Evolutionary conservation across 2,329 filamentous ascomycete species (phyloP).

Genomic region (Zymoseptoria passerinii): DNA sequence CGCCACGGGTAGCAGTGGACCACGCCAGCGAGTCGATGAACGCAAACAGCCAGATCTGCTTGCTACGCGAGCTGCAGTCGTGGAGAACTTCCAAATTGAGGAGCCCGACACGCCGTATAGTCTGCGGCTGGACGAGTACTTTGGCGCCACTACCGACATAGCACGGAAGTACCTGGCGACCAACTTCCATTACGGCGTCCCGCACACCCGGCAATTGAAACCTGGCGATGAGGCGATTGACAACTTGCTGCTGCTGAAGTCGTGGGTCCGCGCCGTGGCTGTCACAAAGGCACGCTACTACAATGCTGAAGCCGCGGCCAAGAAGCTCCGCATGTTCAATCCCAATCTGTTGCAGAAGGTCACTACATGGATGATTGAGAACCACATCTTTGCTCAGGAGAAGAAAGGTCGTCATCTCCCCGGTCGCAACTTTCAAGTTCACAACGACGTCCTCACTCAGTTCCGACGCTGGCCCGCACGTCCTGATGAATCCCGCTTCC

Average conservation of each 20-base stretch:
- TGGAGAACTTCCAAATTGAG: constrained; percentile 11
- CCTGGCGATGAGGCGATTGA: constrained; percentile 12
- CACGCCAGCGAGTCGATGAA: constrained; percentile 29
- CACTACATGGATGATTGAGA: constrained; percentile 47
- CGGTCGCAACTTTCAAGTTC: constrained; percentile 56
- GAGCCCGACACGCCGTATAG: constrained; percentile 8
- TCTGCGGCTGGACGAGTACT: constrained; percentile 14
- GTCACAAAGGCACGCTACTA: constrained; percentile 36
- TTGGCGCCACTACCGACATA: constrained; percentile 13
- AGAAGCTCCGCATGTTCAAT: constrained; percentile 32
- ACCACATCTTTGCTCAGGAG: constrained; percentile 51
- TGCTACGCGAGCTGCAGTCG: constrained; percentile 7
- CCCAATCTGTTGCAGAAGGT: constrained; percentile 36
- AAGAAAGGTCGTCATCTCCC: constrained; percentile 51
- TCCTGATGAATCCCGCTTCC: constrained; percentile 19
- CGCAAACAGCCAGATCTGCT: constrained; percentile 26
- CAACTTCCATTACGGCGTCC: constrained; percentile 10
- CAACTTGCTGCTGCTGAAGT: constrained; percentile 28
- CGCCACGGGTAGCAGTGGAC: neutral
- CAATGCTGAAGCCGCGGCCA: constrained; percentile 31
- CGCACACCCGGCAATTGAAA: constrained; percentile 6
- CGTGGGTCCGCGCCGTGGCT: constrained; percentile 40
- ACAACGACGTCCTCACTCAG: constrained; percentile 49
- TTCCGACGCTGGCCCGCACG: constrained; percentile 48
- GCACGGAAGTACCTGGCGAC: constrained; percentile 15